Conservation (phyloP, 2,329 filamentous ascomycete genomes). For the Bipolaris sorokiniana region DNA sequence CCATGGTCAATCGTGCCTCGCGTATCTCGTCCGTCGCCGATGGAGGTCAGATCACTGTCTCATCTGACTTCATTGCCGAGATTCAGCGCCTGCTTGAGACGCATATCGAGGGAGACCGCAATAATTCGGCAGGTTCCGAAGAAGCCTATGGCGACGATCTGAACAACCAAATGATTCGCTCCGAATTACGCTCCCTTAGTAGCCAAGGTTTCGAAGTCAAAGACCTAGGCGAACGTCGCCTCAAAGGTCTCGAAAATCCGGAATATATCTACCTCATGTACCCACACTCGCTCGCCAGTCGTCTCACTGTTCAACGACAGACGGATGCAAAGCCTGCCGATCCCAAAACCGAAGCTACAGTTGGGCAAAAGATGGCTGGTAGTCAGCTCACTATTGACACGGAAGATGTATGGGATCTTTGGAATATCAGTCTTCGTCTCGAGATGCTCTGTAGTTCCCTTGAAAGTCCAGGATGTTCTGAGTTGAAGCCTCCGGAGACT, state of each 20-base stretch:
- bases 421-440: constrained; percentile 84
- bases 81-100: constrained; percentile 89
- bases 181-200: constrained; percentile 83
- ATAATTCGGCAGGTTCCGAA: constrained; percentile 71
- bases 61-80: constrained; percentile 95
- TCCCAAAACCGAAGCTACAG: constrained; percentile 52
- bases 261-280: constrained; percentile 96
- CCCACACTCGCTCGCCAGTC: constrained; percentile 82
- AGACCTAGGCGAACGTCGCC: constrained; percentile 90
- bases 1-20: constrained; percentile 97
- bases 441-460: constrained; percentile 92
- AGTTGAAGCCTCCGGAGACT: constrained; percentile 79
- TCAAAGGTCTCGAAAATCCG: constrained; percentile 97
- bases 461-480: constrained; percentile 69
- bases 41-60: constrained; percentile 95
- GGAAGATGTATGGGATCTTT: constrained; percentile 85
- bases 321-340: constrained; percentile 50
- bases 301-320: constrained; percentile 72
- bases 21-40: constrained; percentile 94
- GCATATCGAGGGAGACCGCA: constrained; percentile 82
- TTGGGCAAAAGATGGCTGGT: constrained; percentile 66
- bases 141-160: constrained; percentile 78
- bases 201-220: constrained; percentile 96
- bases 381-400: constrained; percentile 79
- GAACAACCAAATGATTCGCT: constrained; percentile 77